Percentiles rank a stretch among this genome's conserved stretches.
phyloP scores from a whole-genome alignment of 2,329 filamentous ascomycete species.

The Pseudogymnoascus sp. region DNA sequence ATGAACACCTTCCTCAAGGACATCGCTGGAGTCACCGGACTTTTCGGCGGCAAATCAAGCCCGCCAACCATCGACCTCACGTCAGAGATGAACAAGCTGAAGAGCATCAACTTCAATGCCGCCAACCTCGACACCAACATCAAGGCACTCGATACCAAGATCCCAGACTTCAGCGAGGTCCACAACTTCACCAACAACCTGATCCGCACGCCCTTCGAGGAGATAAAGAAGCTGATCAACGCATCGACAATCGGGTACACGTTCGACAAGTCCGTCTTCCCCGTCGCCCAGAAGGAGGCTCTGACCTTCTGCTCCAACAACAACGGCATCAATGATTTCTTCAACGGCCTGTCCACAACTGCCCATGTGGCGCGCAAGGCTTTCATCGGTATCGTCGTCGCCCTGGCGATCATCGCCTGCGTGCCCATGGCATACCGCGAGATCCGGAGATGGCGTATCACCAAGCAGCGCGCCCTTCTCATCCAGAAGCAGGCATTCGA shows the following conservation, averaged over 20 bases:
- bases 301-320: slow-evolving; percentile 86
- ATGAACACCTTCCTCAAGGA: slow-evolving; percentile 48
- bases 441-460: slow-evolving; percentile 64
- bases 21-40: slow-evolving; percentile 40
- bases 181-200: slow-evolving; percentile 70
- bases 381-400: slow-evolving; percentile 65
- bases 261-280: slow-evolving; percentile 71
- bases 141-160: slow-evolving; percentile 62
- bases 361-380: slow-evolving; percentile 61
- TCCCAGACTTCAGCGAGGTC: slow-evolving; percentile 77
- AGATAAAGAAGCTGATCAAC: slow-evolving; percentile 66
- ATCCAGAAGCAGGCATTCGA: slow-evolving; percentile 61
- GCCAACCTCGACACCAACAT: slow-evolving; percentile 60
- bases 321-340: slow-evolving; percentile 74
- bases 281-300: slow-evolving; percentile 71
- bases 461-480: slow-evolving; percentile 60
- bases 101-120: slow-evolving; percentile 59
- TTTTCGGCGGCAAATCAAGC: slow-evolving; percentile 33
- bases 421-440: slow-evolving; percentile 74
- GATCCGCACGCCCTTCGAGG: slow-evolving; percentile 70
- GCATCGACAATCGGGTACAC: slow-evolving; percentile 61
- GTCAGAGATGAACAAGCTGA: slow-evolving; percentile 54
- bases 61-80: slow-evolving; percentile 56
- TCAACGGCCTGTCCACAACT: slow-evolving; percentile 59
- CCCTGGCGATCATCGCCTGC: slow-evolving; percentile 64